Conservation (phyloP, 345 rosid species). For the Streptanthus diversifolius region DNA sequence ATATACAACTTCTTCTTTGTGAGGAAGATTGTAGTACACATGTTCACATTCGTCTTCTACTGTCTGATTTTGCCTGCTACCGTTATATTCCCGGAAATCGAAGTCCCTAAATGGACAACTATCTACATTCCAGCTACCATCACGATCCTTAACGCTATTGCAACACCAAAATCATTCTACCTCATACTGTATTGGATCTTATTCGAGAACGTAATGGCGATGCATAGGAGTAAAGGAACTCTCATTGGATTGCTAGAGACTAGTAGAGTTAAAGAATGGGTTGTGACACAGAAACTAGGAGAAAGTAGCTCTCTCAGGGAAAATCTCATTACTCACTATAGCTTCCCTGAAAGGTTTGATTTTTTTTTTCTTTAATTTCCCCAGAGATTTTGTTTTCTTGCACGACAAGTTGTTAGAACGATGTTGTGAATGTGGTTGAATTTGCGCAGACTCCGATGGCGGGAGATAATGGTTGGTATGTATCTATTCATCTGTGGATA, state of each 20-base stretch:
- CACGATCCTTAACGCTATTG: slow-evolving; percentile 74
- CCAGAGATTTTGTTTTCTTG: background rate
- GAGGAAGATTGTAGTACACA: slow-evolving; percentile 78
- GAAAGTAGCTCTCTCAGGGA: slow-evolving; percentile 48
- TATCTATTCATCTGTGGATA: slow-evolving; percentile 75
- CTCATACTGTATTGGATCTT: slow-evolving; percentile 61
- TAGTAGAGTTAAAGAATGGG: slow-evolving; percentile 91
- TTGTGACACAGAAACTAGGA: slow-evolving; percentile 89
- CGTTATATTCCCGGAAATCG: slow-evolving; percentile 77
- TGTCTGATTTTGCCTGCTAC: slow-evolving; percentile 79
- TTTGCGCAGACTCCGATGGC: slow-evolving; percentile 46
- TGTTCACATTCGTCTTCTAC: slow-evolving; percentile 79
- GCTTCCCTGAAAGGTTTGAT: slow-evolving; percentile 62
- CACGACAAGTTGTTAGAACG: background rate
- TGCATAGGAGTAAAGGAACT: slow-evolving; percentile 84
- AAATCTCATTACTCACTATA: slow-evolving; percentile 42
- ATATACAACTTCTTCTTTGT: slow-evolving; percentile 87
- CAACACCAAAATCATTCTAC: slow-evolving; percentile 73
- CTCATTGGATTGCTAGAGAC: slow-evolving; percentile 80
- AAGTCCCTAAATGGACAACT: slow-evolving; percentile 85
- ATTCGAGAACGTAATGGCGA: slow-evolving; percentile 89
- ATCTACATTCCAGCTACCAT: slow-evolving; percentile 77
- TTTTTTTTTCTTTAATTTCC: too few relatives aligned
- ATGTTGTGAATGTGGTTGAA: slow-evolving; percentile 17
- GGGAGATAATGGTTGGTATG: slow-evolving; percentile 70